Evolutionary conservation across 1,139 yeast species (phyloP).

Genomic region (Candida albicans): DNA sequence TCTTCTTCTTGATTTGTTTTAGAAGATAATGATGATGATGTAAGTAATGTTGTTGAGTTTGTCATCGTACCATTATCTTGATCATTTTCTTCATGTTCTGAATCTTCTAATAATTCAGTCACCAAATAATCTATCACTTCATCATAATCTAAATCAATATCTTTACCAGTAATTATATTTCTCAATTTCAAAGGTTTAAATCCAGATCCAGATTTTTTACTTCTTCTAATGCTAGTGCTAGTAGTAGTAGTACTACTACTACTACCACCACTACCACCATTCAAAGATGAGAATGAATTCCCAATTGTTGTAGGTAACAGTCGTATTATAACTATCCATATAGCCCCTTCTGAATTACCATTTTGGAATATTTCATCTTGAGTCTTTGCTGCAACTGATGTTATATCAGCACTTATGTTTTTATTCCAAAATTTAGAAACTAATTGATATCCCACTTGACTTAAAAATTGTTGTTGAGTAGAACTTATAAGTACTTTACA

Average conservation of each 20-base stretch:
- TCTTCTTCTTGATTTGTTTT: slow-evolving; percentile 8
- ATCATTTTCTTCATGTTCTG: slow-evolving; percentile 18
- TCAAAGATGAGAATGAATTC: slow-evolving; percentile 10
- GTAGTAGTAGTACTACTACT: too few relatives aligned
- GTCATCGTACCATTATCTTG: slow-evolving; percentile 16
- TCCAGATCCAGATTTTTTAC: slow-evolving; percentile 16
- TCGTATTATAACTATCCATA: slow-evolving; percentile 72
- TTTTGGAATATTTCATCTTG: slow-evolving; percentile 68
- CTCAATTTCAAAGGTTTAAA: slow-evolving; percentile 76
- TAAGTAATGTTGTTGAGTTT: slow-evolving; percentile 10
- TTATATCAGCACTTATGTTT: slow-evolving; percentile 70
- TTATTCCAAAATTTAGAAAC: slow-evolving; percentile 66
- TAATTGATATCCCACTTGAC: slow-evolving; percentile 62
- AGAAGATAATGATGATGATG: not conserved
- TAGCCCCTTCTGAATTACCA: slow-evolving; percentile 69
- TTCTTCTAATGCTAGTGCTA: slow-evolving; percentile 17
- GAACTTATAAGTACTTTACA: slow-evolving; percentile 83
- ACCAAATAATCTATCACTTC: slow-evolving; percentile 57
- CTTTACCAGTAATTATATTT: slow-evolving; percentile 58
- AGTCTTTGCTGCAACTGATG: slow-evolving; percentile 39
- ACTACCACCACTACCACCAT: slow-evolving; percentile 3
- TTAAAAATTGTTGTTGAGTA: slow-evolving; percentile 51
- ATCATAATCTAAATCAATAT: slow-evolving; percentile 67
- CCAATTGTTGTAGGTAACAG: slow-evolving; percentile 55
- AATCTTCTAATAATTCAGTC: slow-evolving; percentile 37